Percentiles rank a stretch among this genome's conserved stretches.
phyloP scores from a whole-genome alignment of 345 rosid species.

The Excoecaria cochinchinensis region DNA sequence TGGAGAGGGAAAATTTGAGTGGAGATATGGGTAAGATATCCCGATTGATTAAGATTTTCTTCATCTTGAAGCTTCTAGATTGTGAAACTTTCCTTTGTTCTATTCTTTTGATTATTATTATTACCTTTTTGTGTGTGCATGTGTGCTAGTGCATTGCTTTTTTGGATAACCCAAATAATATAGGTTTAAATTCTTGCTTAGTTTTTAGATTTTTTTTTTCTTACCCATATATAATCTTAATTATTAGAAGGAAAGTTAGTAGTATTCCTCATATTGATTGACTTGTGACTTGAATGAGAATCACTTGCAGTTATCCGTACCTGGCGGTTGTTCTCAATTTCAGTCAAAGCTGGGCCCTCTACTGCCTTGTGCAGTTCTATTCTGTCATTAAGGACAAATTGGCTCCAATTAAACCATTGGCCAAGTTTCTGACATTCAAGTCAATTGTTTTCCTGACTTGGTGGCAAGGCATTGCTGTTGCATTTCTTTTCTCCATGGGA shows the following conservation, averaged over 20 bases:
- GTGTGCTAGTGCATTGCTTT: background rate
- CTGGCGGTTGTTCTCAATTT: slow-evolving; percentile 94
- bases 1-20: slow-evolving; percentile 95
- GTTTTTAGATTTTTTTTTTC: background rate
- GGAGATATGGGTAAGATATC: slow-evolving; percentile 81
- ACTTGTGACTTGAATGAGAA: slow-evolving; percentile 14
- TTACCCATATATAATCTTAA: background rate
- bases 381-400: slow-evolving; percentile 79
- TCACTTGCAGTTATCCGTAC: slow-evolving; percentile 79
- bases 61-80: slow-evolving; percentile 4
- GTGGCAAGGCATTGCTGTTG: slow-evolving; percentile 98
- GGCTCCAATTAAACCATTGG: slow-evolving; percentile 89
- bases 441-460: slow-evolving; percentile 97
- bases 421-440: slow-evolving; percentile 91
- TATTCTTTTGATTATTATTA: no score
- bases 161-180: background rate
- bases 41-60: slow-evolving; percentile 2
- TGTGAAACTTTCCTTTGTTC: background rate
- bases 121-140: background rate
- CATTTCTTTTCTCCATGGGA: slow-evolving; percentile 90
- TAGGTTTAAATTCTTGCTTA: background rate
- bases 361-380: slow-evolving; percentile 97
- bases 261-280: background rate
- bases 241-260: background rate
- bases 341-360: slow-evolving; percentile 96